Percentiles rank a stretch among this genome's conserved stretches.
These are phyloP conservation scores for Pinus albicaulis DNA, from an alignment of 75 land plant species.

Conservation along the genomic window DNA sequence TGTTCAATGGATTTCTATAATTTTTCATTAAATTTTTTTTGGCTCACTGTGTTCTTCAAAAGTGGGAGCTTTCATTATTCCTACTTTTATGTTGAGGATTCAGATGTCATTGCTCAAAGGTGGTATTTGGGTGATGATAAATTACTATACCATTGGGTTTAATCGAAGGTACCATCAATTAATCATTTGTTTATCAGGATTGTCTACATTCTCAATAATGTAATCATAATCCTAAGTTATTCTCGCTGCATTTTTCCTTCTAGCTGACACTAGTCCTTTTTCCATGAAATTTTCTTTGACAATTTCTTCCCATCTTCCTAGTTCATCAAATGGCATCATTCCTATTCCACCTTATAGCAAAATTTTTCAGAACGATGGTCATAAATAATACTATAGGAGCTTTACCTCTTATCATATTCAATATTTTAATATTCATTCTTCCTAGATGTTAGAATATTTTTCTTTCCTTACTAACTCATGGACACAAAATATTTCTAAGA, in stretches of 20 bases:
- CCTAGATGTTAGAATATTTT: conserved; percentile 42
- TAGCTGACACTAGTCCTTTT: not conserved
- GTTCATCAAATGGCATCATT: conserved; percentile 64
- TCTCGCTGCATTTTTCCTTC: too few relatives aligned
- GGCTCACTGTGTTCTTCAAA: conserved; percentile 30
- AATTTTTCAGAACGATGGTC: conserved; percentile 41
- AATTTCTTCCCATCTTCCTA: conserved; percentile 40
- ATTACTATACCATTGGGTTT: too few relatives aligned
- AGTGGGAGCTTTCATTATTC: conserved; percentile 24
- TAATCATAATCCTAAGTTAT: too few relatives aligned
- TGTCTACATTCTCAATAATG: too few relatives aligned
- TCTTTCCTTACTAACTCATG: not conserved
- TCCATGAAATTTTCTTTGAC: conserved; percentile 45
- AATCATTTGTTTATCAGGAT: too few relatives aligned
- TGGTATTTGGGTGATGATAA: conserved; percentile 10
- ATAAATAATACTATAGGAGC: conserved; percentile 52
- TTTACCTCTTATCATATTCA: conserved; percentile 31
- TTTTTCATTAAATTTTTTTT: conserved; percentile 25
- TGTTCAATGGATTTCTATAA: conserved; percentile 34
- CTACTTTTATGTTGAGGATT: conserved; percentile 17
- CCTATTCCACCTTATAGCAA: conserved; percentile 60
- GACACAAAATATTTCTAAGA: not conserved
- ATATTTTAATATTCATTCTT: conserved; percentile 54
- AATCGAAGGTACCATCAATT: too few relatives aligned
- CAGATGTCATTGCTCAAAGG: conserved; percentile 28